Conservation (phyloP, 1,139 yeast species). For the Debaryomyces robertsiae region DNA sequence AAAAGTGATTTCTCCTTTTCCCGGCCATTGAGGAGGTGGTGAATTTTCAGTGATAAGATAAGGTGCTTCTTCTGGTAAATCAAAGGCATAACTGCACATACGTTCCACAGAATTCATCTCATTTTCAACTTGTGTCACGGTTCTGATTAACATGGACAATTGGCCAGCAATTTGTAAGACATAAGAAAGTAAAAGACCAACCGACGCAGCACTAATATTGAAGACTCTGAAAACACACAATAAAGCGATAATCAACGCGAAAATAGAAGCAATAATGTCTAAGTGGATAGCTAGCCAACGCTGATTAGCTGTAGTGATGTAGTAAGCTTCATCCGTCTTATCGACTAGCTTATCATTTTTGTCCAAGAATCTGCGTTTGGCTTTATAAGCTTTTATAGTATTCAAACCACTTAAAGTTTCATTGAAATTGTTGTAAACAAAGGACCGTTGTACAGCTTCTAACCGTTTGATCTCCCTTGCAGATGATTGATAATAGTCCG, state of each 20-base stretch:
- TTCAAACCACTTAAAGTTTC: slow-evolving; percentile 73
- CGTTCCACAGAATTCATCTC: slow-evolving; percentile 89
- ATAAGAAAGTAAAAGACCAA: slow-evolving; percentile 71
- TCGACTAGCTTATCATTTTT: slow-evolving; percentile 56
- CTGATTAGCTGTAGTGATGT: slow-evolving; percentile 66
- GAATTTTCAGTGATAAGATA: slow-evolving; percentile 51
- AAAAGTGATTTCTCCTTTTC: slow-evolving; percentile 54
- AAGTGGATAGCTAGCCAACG: slow-evolving; percentile 76
- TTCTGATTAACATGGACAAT: slow-evolving; percentile 50
- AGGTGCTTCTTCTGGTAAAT: slow-evolving; percentile 42
- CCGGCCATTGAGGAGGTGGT: slow-evolving; percentile 55
- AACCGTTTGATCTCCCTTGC: slow-evolving; percentile 46
- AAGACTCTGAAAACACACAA: slow-evolving; percentile 68
- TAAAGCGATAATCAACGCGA: slow-evolving; percentile 52
- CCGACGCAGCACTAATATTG: slow-evolving; percentile 61
- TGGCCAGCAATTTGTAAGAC: slow-evolving; percentile 52
- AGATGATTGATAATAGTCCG: slow-evolving; percentile 56
- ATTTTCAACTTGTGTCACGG: slow-evolving; percentile 72
- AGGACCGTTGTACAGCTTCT: slow-evolving; percentile 40
- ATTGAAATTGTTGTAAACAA: slow-evolving; percentile 62
- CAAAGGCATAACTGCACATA: slow-evolving; percentile 63
- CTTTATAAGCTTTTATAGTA: slow-evolving; percentile 66
- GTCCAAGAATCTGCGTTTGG: slow-evolving; percentile 49
- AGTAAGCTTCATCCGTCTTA: slow-evolving; percentile 72
- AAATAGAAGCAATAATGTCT: slow-evolving; percentile 53